A percentile compares a stretch with the other conserved stretches of the same genome.
These are phyloP conservation scores for Phyllosticta citribraziliensis DNA, from an alignment of 2,329 filamentous ascomycete genomes.

Conservation along the genomic window DNA sequence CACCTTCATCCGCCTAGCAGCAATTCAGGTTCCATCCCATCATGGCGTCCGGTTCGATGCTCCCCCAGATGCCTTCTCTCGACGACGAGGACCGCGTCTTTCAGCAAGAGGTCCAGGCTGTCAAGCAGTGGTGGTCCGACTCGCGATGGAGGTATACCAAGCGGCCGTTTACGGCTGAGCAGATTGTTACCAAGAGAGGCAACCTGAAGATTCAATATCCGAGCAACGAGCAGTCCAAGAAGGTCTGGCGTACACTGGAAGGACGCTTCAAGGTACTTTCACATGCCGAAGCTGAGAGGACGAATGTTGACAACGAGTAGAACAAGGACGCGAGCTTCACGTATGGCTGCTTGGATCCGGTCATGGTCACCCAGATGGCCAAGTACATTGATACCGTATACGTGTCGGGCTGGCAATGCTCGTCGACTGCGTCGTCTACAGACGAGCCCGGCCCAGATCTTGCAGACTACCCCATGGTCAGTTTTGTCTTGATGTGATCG, in stretches of 20 bases:
- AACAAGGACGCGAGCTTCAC: conserved; percentile 82
- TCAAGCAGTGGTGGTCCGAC: conserved; percentile 92
- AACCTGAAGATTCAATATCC: conserved; percentile 86
- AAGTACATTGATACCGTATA: conserved; percentile 98
- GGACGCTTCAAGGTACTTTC: conserved; percentile 64
- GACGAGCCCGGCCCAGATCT: conserved; percentile 97
- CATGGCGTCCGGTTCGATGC: conserved; percentile 9
- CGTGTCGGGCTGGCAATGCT: conserved; percentile 97
- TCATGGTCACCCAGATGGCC: conserved; percentile 98
- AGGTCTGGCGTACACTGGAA: conserved; percentile 88
- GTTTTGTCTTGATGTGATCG: conserved; percentile 1
- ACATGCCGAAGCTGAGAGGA: conserved; percentile 3
- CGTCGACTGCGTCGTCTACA: conserved; percentile 85
- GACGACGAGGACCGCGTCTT: conserved; percentile 67
- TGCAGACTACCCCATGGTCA: conserved; percentile 73
- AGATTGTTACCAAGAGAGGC: conserved; percentile 92
- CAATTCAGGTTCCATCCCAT: neutral
- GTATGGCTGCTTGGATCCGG: conserved; percentile 93
- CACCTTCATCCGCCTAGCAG: neutral
- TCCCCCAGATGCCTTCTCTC: conserved; percentile 30
- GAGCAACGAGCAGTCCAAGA: conserved; percentile 81
- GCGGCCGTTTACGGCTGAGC: conserved; percentile 87
- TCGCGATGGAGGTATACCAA: conserved; percentile 88
- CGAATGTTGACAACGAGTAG: conserved; percentile 35
- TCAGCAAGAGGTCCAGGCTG: conserved; percentile 71